Evolutionary conservation across 306 rosid genomes (phyloP), one percentile per base, ranked within the genome.

Genomic region (Luffa acutangula): DNA sequence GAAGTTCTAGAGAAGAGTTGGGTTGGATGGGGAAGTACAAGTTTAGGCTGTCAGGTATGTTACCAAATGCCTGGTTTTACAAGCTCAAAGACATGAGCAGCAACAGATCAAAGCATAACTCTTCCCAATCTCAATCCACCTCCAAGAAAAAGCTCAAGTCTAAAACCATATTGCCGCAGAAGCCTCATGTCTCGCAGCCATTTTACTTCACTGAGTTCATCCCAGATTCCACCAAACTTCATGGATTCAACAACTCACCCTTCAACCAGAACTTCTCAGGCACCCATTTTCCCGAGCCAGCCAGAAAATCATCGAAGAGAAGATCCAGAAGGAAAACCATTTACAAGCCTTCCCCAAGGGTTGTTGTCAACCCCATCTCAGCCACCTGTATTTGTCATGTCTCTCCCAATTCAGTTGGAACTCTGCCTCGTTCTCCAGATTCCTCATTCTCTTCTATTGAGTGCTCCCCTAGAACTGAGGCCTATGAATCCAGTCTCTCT

Each of bases 31-130:
- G 94, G 4, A 91, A 86, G 48, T 76, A 85, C 91, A 88, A 81
- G 90, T 88, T 93, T 86, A 88, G 81, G 79, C 86, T 91, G 66
- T 91, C 97, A 58, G 89, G 89, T 80, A 91, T 90, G 95, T 83
- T 93, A 34, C 94, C 95, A 86, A 87, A 90, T 89, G 93, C 93
- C 75, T 91, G 98, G 96, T 93, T 93, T 80, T 89, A 90, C 87
- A 89, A 89, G 87, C 97, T 93, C 82, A 91, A 84, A 84, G 89
- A 89, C 84, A 90, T 87, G 92, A 83, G 88, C 87, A 81, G 37
- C 78, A 83, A 89, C 85, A 90, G 81, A 83, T 41, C 52, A 42
- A 89, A 89, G 75, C 82, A 71, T 63, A 83, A 81, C 81, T 48
- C 67, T 9, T 59, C 87, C 83, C 83, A 42, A 73, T 43, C 56